Conservation (phyloP, 176 grass and related monocot genomes). For the Lolium multiflorum region DNA sequence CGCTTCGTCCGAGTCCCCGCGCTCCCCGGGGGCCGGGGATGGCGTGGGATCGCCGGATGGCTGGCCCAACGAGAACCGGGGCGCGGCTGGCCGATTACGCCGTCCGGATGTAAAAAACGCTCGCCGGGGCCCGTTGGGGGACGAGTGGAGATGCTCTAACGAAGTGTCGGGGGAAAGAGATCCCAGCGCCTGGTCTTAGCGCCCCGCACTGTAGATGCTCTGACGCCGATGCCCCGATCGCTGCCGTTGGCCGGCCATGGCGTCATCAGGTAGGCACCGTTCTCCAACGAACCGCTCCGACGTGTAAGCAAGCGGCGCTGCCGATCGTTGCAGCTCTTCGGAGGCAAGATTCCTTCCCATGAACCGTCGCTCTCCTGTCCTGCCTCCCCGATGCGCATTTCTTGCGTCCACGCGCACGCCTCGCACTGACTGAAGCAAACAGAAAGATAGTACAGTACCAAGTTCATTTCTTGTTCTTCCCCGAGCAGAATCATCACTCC, state of each 20-base stretch:
- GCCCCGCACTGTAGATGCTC: too few relatives aligned
- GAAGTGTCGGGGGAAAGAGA: too few relatives aligned
- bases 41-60: too few relatives aligned
- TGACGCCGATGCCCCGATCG: conserved; percentile 23
- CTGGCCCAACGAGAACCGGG: too few relatives aligned
- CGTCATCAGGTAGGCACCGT: not conserved
- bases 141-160: too few relatives aligned
- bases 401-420: not conserved
- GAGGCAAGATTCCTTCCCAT: conserved; percentile 35
- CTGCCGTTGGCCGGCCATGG: conserved; percentile 8
- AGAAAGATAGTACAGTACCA: not conserved
- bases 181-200: too few relatives aligned
- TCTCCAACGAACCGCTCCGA: conserved; percentile 14
- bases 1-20: too few relatives aligned
- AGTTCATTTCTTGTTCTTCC: not conserved
- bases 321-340: conserved; percentile 42
- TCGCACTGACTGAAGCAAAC: not conserved
- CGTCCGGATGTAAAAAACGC: too few relatives aligned
- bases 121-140: too few relatives aligned
- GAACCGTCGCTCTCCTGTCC: conserved; percentile 11
- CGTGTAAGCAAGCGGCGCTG: conserved; percentile 50
- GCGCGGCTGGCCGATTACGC: too few relatives aligned
- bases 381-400: conserved; percentile 16
- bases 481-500: not conserved
- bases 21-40: too few relatives aligned